Base-by-base conservation (phyloP, 805 yeast genomes). In the Candida chilensis region DNA sequence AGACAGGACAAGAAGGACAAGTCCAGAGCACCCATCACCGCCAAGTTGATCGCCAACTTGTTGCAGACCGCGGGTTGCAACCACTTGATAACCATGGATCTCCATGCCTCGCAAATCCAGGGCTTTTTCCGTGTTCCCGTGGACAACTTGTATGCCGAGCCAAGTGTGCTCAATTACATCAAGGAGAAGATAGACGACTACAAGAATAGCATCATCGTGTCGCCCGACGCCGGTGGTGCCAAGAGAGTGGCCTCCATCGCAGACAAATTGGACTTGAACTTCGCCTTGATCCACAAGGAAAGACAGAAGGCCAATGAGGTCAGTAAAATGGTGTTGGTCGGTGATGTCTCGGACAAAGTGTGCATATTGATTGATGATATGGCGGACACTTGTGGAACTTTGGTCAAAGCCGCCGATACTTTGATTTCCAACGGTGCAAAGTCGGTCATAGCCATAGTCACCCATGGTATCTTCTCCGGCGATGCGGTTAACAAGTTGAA, bases 221-320 rank as follows among this genome's bases (percentile, higher is more conserved):
- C 96, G 4, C 98, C 98, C 3, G 98, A 90, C 60, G 98, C 98
- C 3, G 98, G 98, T 44, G 98, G 98, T 36, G 97, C 97, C 32
- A 90, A 90, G 57, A 73, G 98, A 41, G 98, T 88, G 17, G 97
- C 97, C 2, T 78, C 88, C 4, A 63, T 90, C 30, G 97, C 97
- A 10, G 97, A 90, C 48, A 75, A 82, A 45, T 65, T 92, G 40
- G 97, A 92, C 46, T 70, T 90, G 43, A 86, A 82, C 52, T 90
- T 90, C 59, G 97, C 98, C 1, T 73, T 90, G 51, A 92, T 90
- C 45, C 98, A 90, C 61, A 90, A 90, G 54, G 98, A 90, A 62
- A 75, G 98, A 50, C 90, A 85, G 29, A 75, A 81, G 48, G 96
- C 97, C 29, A 90, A 90, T 50, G 97, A 90, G 59, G 95, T 90